Base-by-base conservation (phyloP, 2,329 filamentous ascomycete genomes). In the Nothophoma quercina region DNA sequence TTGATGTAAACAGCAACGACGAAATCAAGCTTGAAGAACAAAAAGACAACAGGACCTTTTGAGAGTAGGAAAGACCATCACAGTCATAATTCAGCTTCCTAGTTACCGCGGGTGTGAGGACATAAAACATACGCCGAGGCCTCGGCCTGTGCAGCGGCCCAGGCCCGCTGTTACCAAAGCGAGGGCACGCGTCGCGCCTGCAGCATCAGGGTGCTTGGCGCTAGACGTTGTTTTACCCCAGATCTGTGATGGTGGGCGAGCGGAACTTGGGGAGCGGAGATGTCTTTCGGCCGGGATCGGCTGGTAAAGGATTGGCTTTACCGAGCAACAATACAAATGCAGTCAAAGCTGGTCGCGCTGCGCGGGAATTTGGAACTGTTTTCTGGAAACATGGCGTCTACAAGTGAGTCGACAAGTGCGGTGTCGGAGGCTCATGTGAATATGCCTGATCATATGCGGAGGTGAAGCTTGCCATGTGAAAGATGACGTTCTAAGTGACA, bases 211-310 rank as follows among this genome's bases (percentile, higher is more conserved):
- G 47, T 41, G 43, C 61, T 63, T 68, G 61, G 63, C 61, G 56
- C 45, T 51, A 47, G 48, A 43, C 55, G 38, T 56, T 55, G 53
- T 34, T 44, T 56, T 67, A 64, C 67, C 66, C 68, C 68, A 67
- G 65, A 71, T 67, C 60, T 55, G 58, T 55, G 44, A 51, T 60
- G 48, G 66, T 70, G 70, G 69, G 58, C 69, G 69, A 73, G 62
- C 70, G 70, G 70, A 73, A 67, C 60, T 52, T 62, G 57, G 47
- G 39, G 33, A 51, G 41, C 36, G 43, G 55, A 59, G 55, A 53
- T 59, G 51, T 62, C 59, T 59, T 63, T 67, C 64, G 67, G 68
- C 62, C 56, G 61, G 60, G 30, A 64, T 68, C 68, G 67, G 69
- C 63, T 69, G 59, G 30, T n/a, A 15, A 28, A 48, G 43, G 43